These are phyloP conservation scores for Daedalea quercina DNA, from an alignment of 768 basidiomycete genomes.

Conservation along the genomic window DNA sequence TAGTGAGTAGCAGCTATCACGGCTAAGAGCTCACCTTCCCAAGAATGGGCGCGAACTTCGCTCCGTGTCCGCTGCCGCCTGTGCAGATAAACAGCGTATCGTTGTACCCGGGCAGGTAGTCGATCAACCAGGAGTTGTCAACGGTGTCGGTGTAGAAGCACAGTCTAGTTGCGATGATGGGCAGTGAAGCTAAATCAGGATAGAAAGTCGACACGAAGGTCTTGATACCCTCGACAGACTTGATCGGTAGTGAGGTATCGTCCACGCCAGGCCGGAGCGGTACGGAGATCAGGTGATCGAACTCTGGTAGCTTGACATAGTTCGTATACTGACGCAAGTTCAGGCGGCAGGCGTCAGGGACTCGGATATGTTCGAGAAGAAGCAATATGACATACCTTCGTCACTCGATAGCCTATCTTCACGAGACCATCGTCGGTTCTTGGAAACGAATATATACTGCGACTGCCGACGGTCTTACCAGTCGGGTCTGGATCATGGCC, in stretches of 20 bases:
- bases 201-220: conserved; percentile 3
- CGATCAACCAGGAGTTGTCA: conserved; percentile 4
- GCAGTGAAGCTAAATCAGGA: conserved; percentile 3
- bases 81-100: conserved; percentile 4
- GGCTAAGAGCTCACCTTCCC: background rate
- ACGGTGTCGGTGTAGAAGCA: conserved; percentile 6
- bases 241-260: conserved; percentile 1
- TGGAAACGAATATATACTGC: conserved; percentile 3
- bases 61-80: conserved; percentile 5
- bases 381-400: background rate
- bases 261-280: conserved; percentile 1
- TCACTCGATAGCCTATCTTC: conserved; percentile 4
- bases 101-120: conserved; percentile 2
- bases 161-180: background rate
- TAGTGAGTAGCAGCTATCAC: background rate
- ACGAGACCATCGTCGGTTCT: conserved; percentile 2
- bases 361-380: background rate
- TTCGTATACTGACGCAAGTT: conserved; percentile 3
- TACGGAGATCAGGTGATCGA: background rate
- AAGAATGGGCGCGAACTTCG: conserved; percentile 5
- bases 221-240: conserved; percentile 4
- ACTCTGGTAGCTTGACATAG: conserved; percentile 3
- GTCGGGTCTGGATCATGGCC: conserved; percentile 3
- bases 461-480: conserved; percentile 1
- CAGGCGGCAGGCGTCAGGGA: background rate